Conservation (phyloP, 345 rosid genomes). For the Citrus inodora region DNA sequence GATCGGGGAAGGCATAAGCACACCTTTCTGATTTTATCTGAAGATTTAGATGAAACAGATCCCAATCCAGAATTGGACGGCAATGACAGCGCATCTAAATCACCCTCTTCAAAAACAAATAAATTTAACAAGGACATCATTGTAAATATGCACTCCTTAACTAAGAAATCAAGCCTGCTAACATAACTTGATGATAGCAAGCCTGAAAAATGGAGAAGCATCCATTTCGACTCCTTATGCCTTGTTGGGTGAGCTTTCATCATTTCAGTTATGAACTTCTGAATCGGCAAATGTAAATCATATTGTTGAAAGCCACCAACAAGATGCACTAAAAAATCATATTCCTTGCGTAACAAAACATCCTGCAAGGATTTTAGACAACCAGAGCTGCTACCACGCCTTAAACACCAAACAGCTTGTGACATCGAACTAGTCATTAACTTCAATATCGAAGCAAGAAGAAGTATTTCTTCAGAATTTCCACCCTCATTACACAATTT, state of each 20-base stretch:
- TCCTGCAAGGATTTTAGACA: conserved; percentile 25
- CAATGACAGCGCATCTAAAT: conserved; percentile 35
- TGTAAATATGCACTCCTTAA: conserved; percentile 56
- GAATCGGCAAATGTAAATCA: conserved; percentile 41
- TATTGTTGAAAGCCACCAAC: conserved; percentile 49
- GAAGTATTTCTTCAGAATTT: conserved; percentile 50
- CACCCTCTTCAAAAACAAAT: conserved; percentile 58
- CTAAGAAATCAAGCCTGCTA: conserved; percentile 48
- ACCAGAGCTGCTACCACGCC: conserved; percentile 22
- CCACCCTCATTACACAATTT: conserved; percentile 21
- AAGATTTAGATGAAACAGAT: conserved; percentile 13
- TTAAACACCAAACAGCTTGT: conserved; percentile 42
- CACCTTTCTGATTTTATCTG: conserved; percentile 31
- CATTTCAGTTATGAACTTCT: conserved; percentile 36
- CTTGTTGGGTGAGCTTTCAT: conserved; percentile 37
- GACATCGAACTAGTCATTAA: conserved; percentile 64
- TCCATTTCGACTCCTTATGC: conserved; percentile 55
- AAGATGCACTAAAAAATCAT: conserved; percentile 34
- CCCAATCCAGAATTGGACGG: conserved; percentile 21
- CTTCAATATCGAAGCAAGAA: conserved; percentile 74
- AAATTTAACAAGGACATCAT: conserved; percentile 51
- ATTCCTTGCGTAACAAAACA: conserved; percentile 34
- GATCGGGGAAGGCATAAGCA: background rate
- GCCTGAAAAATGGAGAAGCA: conserved; percentile 74
- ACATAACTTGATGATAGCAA: conserved; percentile 58